Percentiles rank a stretch among this genome's conserved stretches.
phyloP scores from a whole-genome alignment of 495 filamentous ascomycete genomes.

The Podospora comata region DNA sequence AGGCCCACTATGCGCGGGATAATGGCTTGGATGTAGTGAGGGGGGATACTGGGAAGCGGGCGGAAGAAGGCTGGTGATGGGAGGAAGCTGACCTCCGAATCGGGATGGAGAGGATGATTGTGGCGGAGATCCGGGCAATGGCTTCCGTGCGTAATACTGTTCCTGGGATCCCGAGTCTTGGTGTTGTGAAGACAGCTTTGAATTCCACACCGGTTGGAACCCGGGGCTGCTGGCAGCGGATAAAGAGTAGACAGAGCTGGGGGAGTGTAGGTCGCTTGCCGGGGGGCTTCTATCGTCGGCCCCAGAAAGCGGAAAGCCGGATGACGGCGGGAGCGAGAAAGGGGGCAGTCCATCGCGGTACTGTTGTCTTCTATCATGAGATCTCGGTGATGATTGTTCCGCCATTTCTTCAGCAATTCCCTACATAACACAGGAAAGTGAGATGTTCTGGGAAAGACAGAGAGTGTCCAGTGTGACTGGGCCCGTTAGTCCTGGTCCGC shows the following conservation, averaged over 20 bases:
- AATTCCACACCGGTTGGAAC: not conserved
- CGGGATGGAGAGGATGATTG: constrained; percentile 12
- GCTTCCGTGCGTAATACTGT: constrained; percentile 9
- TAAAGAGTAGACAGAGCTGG: not conserved
- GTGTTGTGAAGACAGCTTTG: not conserved
- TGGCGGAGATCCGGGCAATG: constrained; percentile 11
- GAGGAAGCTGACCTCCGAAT: constrained; percentile 20
- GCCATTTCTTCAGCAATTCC: not conserved
- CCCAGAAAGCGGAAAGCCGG: not conserved
- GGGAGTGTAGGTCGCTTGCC: constrained; percentile 2
- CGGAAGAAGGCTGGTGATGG: constrained; percentile 24
- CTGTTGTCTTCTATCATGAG: not conserved
- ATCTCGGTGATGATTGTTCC: not conserved
- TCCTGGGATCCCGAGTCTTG: not conserved
- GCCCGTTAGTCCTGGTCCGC: constrained; percentile 1
- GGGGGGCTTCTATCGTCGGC: not conserved
- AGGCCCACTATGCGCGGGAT: not conserved
- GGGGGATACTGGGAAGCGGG: constrained; percentile 1
- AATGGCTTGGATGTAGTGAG: not conserved
- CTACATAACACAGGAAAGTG: not conserved
- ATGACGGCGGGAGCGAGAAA: not conserved
- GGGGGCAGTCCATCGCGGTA: not conserved
- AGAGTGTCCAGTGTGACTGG: not conserved
- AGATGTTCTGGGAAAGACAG: constrained; percentile 5
- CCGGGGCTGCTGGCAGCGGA: not conserved